Evolutionary conservation across 495 filamentous ascomycete genomes (phyloP).

Genomic region (Friedmanniomyces endolithicus): DNA sequence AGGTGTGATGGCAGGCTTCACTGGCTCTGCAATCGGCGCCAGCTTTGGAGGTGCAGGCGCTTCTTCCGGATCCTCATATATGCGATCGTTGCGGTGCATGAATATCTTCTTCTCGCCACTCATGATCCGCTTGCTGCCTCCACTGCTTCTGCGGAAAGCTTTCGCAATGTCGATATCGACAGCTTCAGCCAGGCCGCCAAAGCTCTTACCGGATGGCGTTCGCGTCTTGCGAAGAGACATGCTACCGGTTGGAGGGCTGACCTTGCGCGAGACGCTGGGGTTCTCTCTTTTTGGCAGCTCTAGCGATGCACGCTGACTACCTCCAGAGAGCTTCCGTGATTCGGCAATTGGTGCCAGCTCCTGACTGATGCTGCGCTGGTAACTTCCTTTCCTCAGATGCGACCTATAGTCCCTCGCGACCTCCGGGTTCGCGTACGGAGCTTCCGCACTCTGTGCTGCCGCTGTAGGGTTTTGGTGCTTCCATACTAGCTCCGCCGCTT

Average conservation of each 20-base stretch:
- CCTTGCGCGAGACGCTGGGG: neutral
- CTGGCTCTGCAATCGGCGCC: slow-evolving; percentile 9
- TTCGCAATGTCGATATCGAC: slow-evolving; percentile 18
- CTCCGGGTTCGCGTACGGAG: slow-evolving; percentile 36
- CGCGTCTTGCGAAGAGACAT: slow-evolving; percentile 2
- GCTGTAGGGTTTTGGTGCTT: slow-evolving; percentile 60
- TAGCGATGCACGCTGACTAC: neutral
- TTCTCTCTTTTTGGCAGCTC: neutral
- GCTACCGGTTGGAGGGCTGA: neutral
- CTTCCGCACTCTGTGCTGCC: slow-evolving; percentile 42
- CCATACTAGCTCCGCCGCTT: slow-evolving; percentile 79
- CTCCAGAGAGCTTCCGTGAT: slow-evolving; percentile 4
- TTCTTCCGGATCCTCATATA: slow-evolving; percentile 71
- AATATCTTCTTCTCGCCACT: slow-evolving; percentile 41
- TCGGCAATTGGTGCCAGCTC: slow-evolving; percentile 24
- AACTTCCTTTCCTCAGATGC: slow-evolving; percentile 48
- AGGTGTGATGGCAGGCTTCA: slow-evolving; percentile 12
- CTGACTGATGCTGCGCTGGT: slow-evolving; percentile 49
- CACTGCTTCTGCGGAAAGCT: slow-evolving; percentile 17
- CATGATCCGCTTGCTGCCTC: slow-evolving; percentile 38
- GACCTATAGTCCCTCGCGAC: slow-evolving; percentile 38
- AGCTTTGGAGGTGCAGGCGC: slow-evolving; percentile 18
- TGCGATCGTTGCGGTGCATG: slow-evolving; percentile 60
- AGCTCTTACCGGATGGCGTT: slow-evolving; percentile 16
- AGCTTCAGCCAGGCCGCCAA: slow-evolving; percentile 20